Evolutionary conservation across 129 eudicot species (phyloP).

Genomic region (Pittosporum tobira): DNA sequence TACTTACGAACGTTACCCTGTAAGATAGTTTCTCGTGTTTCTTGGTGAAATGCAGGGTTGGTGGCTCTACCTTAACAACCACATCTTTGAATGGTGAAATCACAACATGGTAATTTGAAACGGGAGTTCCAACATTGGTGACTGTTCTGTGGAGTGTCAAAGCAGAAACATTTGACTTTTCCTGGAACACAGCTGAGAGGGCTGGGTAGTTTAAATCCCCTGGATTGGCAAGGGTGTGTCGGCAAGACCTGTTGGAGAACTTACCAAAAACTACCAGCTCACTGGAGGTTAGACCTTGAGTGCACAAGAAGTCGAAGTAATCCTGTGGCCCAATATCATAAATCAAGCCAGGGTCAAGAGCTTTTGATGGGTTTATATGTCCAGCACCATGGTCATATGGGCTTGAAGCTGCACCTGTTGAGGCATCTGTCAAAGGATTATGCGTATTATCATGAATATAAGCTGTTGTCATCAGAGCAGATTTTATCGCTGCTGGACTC

Average conservation of each 20-base stretch:
- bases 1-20: constrained; percentile 42
- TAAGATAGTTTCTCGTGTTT: constrained; percentile 49
- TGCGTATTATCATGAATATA: constrained; percentile 51
- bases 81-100: constrained; percentile 56
- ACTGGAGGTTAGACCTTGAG: constrained; percentile 39
- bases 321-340: constrained; percentile 65
- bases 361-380: constrained; percentile 61
- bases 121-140: constrained; percentile 61
- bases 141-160: constrained; percentile 47
- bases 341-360: constrained; percentile 66
- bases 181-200: constrained; percentile 56
- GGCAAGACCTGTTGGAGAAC: constrained; percentile 43
- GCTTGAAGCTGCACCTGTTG: constrained; percentile 36
- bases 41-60: constrained; percentile 31
- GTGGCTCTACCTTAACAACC: constrained; percentile 56
- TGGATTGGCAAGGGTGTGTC: constrained; percentile 25
- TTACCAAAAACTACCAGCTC: constrained; percentile 56
- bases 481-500: constrained; percentile 87
- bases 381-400: constrained; percentile 89
- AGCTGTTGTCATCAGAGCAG: constrained; percentile 86
- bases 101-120: constrained; percentile 49
- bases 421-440: constrained; percentile 45
- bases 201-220: constrained; percentile 85
- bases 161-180: constrained; percentile 21
- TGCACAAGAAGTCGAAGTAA: constrained; percentile 70